Evolutionary conservation across 768 basidiomycete genomes (phyloP).

Genomic region (Lactarius vividus): DNA sequence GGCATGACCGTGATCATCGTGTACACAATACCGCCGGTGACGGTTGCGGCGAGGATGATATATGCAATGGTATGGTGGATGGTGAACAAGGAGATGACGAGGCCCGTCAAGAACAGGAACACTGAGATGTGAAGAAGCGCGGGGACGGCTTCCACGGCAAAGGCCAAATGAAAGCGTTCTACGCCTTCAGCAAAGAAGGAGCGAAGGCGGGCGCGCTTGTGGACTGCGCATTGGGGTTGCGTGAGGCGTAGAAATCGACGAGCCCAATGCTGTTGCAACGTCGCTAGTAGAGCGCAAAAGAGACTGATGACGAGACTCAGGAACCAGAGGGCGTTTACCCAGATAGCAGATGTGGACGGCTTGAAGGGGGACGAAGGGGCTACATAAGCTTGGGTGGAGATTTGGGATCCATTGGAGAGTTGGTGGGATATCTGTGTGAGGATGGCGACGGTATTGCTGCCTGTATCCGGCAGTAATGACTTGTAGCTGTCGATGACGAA

Average conservation of each 20-base stretch:
- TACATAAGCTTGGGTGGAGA: background rate
- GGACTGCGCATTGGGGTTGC: background rate
- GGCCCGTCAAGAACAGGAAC: slow-evolving; percentile 21
- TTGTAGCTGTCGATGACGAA: slow-evolving; percentile 27
- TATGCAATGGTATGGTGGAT: slow-evolving; percentile 17
- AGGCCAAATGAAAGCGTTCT: background rate
- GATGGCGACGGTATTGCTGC: slow-evolving; percentile 4
- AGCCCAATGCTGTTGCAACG: slow-evolving; percentile 18
- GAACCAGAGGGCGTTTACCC: slow-evolving; percentile 19
- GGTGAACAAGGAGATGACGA: slow-evolving; percentile 18
- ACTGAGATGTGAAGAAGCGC: slow-evolving; percentile 16
- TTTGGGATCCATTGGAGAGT: slow-evolving; percentile 8
- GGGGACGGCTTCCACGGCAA: slow-evolving; percentile 13
- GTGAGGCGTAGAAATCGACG: slow-evolving; percentile 13
- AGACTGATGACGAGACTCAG: slow-evolving; percentile 17
- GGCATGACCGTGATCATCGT: slow-evolving; percentile 15
- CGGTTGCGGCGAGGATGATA: background rate
- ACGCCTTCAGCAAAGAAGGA: slow-evolving; percentile 16
- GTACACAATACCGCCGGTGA: background rate
- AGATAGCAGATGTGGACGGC: slow-evolving; percentile 10
- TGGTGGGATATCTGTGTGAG: slow-evolving; percentile 24
- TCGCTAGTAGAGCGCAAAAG: slow-evolving; percentile 20
- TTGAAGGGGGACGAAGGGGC: background rate
- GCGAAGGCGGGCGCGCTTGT: slow-evolving; percentile 16
- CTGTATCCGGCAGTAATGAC: slow-evolving; percentile 15